phyloP scores from a whole-genome alignment of 2,329 filamentous ascomycete species.

The Fusarium brachygibbosum region DNA sequence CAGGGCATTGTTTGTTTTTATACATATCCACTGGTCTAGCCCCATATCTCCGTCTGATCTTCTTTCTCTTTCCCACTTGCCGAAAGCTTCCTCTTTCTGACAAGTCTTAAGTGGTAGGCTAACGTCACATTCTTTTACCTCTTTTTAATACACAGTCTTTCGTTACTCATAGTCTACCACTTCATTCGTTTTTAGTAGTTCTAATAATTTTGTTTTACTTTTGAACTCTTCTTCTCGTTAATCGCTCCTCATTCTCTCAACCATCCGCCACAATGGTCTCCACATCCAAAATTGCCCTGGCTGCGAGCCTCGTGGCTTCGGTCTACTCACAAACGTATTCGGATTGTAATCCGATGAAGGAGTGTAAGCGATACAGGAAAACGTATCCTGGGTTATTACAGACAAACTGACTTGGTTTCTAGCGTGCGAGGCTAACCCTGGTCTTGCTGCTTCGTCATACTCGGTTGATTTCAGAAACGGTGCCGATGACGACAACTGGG shows the following conservation, averaged over 20 bases:
- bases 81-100: conserved; percentile 19
- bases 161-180: not conserved
- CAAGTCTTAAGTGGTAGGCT: conserved; percentile 5
- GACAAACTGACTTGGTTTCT: not conserved
- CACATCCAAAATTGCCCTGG: conserved; percentile 13
- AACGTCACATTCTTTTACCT: conserved; percentile 21
- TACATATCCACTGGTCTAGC: conserved; percentile 17
- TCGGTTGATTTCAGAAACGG: conserved; percentile 41
- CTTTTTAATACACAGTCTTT: conserved; percentile 18
- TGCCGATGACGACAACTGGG: conserved; percentile 42
- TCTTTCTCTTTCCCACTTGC: conserved; percentile 17
- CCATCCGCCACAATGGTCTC: conserved; percentile 17
- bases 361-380: conserved; percentile 22
- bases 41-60: not conserved
- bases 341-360: conserved; percentile 40
- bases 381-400: not conserved
- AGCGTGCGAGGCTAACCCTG: conserved; percentile 28
- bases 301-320: conserved; percentile 33
- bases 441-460: conserved; percentile 37
- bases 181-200: conserved; percentile 6
- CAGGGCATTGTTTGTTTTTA: conserved; percentile 15
- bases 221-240: not conserved
- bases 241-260: not conserved
- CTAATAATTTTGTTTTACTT: conserved; percentile 1
- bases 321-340: conserved; percentile 33